A percentile compares a stretch with the other conserved stretches of the same genome.
Conservation (phyloP, 352 stramenopile genomes). For the Phytophthora nicotianae region DNA sequence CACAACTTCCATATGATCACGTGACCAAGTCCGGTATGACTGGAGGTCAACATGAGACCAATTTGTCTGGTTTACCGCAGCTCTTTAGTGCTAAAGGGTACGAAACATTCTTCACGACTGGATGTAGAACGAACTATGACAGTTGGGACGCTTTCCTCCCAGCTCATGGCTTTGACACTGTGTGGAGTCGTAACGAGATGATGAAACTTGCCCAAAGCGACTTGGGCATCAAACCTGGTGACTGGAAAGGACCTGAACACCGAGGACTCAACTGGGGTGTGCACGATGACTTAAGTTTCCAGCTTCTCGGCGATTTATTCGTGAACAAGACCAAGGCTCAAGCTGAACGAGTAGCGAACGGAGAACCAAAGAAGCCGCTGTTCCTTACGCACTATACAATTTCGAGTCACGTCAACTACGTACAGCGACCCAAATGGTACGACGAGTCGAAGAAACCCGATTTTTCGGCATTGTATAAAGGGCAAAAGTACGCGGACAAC, state of each 20-base stretch:
- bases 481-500: conserved; percentile 24
- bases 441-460: conserved; percentile 38
- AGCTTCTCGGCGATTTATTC: conserved; percentile 52
- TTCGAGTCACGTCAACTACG: conserved; percentile 53
- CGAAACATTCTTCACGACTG: conserved; percentile 51
- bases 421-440: conserved; percentile 47
- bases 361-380: conserved; percentile 44
- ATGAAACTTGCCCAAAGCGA: conserved; percentile 39
- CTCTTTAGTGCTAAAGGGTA: conserved; percentile 57
- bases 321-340: conserved; percentile 52
- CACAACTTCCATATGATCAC: conserved; percentile 51
- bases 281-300: conserved; percentile 60
- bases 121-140: conserved; percentile 47
- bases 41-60: conserved; percentile 4
- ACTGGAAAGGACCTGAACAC: conserved; percentile 36
- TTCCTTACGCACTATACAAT: conserved; percentile 71
- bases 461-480: conserved; percentile 44
- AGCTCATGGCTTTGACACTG: conserved; percentile 52
- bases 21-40: conserved; percentile 22
- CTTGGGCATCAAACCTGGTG: conserved; percentile 37
- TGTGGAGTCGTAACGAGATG: conserved; percentile 43
- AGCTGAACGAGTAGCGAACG: conserved; percentile 18
- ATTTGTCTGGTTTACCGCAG: conserved; percentile 48
- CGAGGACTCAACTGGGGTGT: conserved; percentile 45
- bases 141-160: conserved; percentile 50